These are phyloP conservation scores for Crucibulum laeve DNA, from an alignment of 768 basidiomycete genomes.

Conservation along the genomic window DNA sequence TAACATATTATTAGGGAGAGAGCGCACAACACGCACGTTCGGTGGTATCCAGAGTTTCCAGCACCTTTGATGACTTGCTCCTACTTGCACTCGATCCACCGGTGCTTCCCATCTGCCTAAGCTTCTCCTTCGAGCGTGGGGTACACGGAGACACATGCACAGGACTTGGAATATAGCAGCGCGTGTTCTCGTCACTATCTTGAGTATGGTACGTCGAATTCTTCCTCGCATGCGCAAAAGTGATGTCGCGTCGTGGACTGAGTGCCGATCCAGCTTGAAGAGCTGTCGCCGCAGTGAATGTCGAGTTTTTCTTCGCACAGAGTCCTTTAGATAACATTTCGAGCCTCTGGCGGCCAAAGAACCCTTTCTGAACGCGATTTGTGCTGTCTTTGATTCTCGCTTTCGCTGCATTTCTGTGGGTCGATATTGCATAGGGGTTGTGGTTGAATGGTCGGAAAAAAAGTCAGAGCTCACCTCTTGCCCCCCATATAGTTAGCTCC, in stretches of 20 bases:
- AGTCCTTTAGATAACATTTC: slow-evolving; percentile 44
- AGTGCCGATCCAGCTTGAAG: background rate
- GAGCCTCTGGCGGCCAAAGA: slow-evolving; percentile 59
- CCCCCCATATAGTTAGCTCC: slow-evolving; percentile 81
- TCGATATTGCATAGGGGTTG: background rate
- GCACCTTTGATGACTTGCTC: slow-evolving; percentile 24
- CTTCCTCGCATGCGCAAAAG: slow-evolving; percentile 23
- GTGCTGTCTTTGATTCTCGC: slow-evolving; percentile 53
- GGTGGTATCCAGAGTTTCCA: slow-evolving; percentile 35
- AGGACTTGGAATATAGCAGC: slow-evolving; percentile 21
- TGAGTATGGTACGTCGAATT: slow-evolving; percentile 1
- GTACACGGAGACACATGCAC: slow-evolving; percentile 18
- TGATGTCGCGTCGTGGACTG: slow-evolving; percentile 14
- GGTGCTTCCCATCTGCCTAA: slow-evolving; percentile 5
- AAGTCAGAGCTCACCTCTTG: slow-evolving; percentile 47
- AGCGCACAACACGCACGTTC: slow-evolving; percentile 33
- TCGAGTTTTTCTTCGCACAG: slow-evolving; percentile 8
- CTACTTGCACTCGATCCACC: slow-evolving; percentile 3
- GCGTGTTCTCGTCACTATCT: background rate
- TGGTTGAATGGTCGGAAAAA: background rate
- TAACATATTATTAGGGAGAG: background rate
- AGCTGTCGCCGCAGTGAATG: background rate
- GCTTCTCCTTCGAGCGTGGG: slow-evolving; percentile 8
- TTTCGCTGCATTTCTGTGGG: slow-evolving; percentile 52
- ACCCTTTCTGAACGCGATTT: slow-evolving; percentile 50